Percentiles rank a stretch among this genome's conserved stretches.
Evolutionary conservation across 441 rosid species (phyloP).

Genomic region (Pelargonium fulgidum): DNA sequence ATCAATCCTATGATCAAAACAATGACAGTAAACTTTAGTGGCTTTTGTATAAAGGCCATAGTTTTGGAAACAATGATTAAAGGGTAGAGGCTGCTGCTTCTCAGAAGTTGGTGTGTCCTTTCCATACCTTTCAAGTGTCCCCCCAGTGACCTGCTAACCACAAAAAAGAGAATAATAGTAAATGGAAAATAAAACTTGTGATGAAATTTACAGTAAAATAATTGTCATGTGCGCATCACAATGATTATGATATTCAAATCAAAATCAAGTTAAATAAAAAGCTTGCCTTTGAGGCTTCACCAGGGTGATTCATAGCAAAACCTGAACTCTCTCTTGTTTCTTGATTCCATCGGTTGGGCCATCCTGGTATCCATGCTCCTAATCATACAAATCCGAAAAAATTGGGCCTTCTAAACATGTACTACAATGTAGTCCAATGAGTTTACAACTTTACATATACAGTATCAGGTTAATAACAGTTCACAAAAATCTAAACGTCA

Average conservation of each 20-base stretch:
- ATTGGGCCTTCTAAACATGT: neutral
- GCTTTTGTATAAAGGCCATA: conserved; percentile 16
- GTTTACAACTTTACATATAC: neutral
- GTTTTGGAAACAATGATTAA: conserved; percentile 27
- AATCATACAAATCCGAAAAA: neutral
- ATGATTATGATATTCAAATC: conserved; percentile 1
- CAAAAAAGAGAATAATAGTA: conserved; percentile 4
- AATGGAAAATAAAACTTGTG: neutral
- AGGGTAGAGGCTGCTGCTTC: conserved; percentile 20
- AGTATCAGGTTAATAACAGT: neutral
- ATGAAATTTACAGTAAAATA: conserved; percentile 13
- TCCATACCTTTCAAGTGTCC: neutral
- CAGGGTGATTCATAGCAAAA: neutral
- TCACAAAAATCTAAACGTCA: neutral
- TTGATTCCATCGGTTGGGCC: neutral
- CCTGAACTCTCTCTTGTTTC: neutral
- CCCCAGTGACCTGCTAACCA: conserved; percentile 10
- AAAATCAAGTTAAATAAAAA: neutral
- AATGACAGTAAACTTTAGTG: conserved; percentile 8
- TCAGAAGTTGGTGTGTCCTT: conserved; percentile 20
- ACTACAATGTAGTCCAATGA: neutral
- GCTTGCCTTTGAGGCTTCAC: neutral
- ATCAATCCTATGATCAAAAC: conserved; percentile 22
- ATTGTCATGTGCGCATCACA: conserved; percentile 17
- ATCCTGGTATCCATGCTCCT: neutral